These are phyloP conservation scores for Pseudogymnoascus destructans DNA, from an alignment of 2,329 filamentous ascomycete genomes.

Conservation along the genomic window DNA sequence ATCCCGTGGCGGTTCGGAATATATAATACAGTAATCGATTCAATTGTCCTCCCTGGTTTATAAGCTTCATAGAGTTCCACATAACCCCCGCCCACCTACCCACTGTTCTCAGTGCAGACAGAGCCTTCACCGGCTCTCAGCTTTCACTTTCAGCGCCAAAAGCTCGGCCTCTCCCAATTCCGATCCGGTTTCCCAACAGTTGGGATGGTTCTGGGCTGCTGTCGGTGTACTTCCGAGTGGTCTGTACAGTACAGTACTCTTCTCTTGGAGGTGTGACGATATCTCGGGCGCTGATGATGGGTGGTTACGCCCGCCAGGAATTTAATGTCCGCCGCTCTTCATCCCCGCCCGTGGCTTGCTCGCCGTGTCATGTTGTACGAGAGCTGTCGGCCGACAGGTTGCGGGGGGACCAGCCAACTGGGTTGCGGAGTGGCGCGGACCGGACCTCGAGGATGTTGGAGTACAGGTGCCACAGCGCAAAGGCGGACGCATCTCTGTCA, in stretches of 20 bases:
- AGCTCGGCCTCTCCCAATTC: too few species aligned
- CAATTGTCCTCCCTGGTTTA: too few species aligned
- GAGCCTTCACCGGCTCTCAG: too few species aligned
- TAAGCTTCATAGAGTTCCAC: too few species aligned
- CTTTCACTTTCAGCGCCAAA: too few species aligned
- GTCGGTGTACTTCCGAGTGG: not conserved
- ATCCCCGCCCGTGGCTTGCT: not conserved
- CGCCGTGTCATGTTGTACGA: not conserved
- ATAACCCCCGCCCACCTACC: too few species aligned
- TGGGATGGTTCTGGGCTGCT: not conserved
- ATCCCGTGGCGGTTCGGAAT: too few species aligned
- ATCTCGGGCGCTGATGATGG: not conserved
- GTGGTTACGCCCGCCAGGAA: conserved; percentile 1
- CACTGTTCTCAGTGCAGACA: too few species aligned
- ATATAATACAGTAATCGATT: too few species aligned
- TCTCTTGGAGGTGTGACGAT: not conserved
- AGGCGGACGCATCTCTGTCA: not conserved
- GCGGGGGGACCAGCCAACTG: not conserved
- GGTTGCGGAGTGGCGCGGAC: not conserved
- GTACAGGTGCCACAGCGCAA: not conserved
- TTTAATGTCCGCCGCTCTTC: not conserved
- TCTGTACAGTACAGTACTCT: not conserved
- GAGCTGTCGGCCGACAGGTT: not conserved
- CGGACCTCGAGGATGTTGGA: not conserved
- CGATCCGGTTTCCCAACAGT: too few species aligned